Conservation (phyloP, 2,329 filamentous ascomycete genomes). For the Phialophora expanda region DNA sequence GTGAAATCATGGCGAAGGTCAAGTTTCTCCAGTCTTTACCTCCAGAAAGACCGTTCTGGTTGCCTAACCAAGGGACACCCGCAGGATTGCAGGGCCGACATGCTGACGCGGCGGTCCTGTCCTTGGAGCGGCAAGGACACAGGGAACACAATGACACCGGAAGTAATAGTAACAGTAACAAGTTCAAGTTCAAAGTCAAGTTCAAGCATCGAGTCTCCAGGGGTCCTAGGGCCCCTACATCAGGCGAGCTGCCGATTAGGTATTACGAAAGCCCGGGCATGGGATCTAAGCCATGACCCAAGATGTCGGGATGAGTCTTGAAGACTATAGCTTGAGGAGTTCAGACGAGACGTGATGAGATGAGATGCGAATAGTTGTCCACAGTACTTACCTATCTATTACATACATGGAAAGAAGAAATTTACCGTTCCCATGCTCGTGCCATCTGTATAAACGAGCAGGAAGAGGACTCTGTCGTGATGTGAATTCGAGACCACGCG, state of each 20-base stretch:
- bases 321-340: background rate
- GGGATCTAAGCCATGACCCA: background rate
- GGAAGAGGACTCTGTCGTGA: no score
- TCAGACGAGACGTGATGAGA: background rate
- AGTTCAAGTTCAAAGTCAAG: no score
- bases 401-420: background rate
- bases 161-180: background rate
- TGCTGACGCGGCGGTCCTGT: background rate
- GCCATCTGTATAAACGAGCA: no score
- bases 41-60: background rate
- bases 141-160: background rate
- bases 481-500: no score
- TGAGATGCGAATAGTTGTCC: background rate
- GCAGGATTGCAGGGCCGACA: background rate
- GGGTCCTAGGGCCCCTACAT: background rate
- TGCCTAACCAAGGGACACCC: background rate
- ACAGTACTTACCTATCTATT: background rate
- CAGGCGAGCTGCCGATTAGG: background rate
- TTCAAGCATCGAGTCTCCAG: background rate
- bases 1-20: background rate
- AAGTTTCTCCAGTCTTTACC: slow-evolving; percentile 8
- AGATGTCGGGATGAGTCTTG: background rate
- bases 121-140: background rate
- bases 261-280: background rate
- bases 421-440: no score